Base-by-base conservation (phyloP, 2,329 filamentous ascomycete genomes). In the Fusarium protoensiforme region DNA sequence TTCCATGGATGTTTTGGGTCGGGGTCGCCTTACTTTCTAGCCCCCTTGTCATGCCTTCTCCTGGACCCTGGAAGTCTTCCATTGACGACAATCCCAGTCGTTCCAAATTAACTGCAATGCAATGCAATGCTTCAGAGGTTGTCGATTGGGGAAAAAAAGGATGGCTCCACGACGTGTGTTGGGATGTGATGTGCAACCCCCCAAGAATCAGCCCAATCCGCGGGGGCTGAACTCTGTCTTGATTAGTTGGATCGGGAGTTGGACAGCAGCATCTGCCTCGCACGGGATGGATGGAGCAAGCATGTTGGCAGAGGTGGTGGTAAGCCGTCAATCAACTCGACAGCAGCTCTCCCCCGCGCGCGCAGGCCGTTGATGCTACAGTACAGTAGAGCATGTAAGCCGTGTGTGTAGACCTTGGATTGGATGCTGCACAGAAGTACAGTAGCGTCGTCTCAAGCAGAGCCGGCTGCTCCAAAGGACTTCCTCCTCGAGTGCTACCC, bases 181-280 rank as follows among this genome's bases (percentile, higher is more conserved):
- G 22, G 53, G 46, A 51, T 29, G 35, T 14, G 39, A 46, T 51
- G 35, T 38, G 62, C 54, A 41, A 63, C 61, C 18, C 61, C 18
- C 46, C 58, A 61, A n/a, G 35, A 38, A 72, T 73, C 65, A 64
- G 41, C 65, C 66, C 46, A n/a, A 58, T 60, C 51, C 51, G 53
- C 64, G 18, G 73, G 69, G 69, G 64, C 61, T 65, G 70, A 77
- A 77, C 75, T 75, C 59, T 77, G 69, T 31, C 48, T 69, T 73
- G 46, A 41, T 64, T 72, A 74, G 74, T 63, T 58, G 60, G 71
- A 77, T 77, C 65, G 66, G 73, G 64, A 62, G 64, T 74, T 69
- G 61, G 61, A 62, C 31, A 60, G 68, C 61, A 65, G 58, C 27
- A 73, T 73, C 71, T 72, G 46, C 27, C 43, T 48, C 27, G 43